These are phyloP conservation scores for Sporothrix brasiliensis DNA, from an alignment of 2,329 filamentous ascomycete genomes.

Conservation along the genomic window DNA sequence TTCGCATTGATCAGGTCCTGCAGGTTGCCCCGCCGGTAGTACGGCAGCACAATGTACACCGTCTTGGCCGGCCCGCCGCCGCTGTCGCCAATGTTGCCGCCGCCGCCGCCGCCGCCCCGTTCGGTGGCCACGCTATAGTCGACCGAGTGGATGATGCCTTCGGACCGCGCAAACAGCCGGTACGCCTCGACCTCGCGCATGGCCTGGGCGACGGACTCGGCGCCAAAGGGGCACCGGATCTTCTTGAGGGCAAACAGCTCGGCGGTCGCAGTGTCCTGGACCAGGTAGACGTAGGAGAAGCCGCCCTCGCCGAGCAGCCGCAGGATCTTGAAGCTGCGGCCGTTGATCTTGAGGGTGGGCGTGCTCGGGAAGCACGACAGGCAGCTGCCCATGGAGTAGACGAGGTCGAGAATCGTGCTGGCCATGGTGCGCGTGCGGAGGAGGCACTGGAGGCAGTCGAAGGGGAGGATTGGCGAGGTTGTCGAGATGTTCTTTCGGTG, in stretches of 20 bases:
- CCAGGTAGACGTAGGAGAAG: slow-evolving; percentile 98
- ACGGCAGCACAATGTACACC: slow-evolving; percentile 93
- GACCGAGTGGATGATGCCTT: slow-evolving; percentile 82
- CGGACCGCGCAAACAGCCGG: slow-evolving; percentile 78
- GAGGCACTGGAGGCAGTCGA: background rate
- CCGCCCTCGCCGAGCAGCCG: slow-evolving; percentile 94
- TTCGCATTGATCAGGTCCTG: slow-evolving; percentile 99
- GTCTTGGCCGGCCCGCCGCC: slow-evolving; percentile 72
- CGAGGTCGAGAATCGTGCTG: slow-evolving; percentile 81
- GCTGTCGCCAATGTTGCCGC: slow-evolving; percentile 52
- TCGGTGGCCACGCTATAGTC: slow-evolving; percentile 83
- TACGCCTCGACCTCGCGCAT: slow-evolving; percentile 98
- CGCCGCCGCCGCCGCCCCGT: slow-evolving; percentile 57
- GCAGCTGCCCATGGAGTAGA: slow-evolving; percentile 92
- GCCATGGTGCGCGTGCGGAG: slow-evolving; percentile 58
- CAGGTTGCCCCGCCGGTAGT: slow-evolving; percentile 91
- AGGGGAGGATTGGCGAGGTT: background rate
- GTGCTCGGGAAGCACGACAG: slow-evolving; percentile 95
- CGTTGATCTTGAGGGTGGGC: slow-evolving; percentile 93
- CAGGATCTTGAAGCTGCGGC: slow-evolving; percentile 91
- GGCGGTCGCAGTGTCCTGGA: slow-evolving; percentile 83
- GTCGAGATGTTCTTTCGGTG: background rate
- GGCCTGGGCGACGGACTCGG: slow-evolving; percentile 91
- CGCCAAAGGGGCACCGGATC: slow-evolving; percentile 96
- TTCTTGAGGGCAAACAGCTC: slow-evolving; percentile 95